A percentile compares a stretch with the other conserved stretches of the same genome.
Evolutionary conservation across 805 yeast species (phyloP).

Genomic region (Cyberlindnera maclurae): DNA sequence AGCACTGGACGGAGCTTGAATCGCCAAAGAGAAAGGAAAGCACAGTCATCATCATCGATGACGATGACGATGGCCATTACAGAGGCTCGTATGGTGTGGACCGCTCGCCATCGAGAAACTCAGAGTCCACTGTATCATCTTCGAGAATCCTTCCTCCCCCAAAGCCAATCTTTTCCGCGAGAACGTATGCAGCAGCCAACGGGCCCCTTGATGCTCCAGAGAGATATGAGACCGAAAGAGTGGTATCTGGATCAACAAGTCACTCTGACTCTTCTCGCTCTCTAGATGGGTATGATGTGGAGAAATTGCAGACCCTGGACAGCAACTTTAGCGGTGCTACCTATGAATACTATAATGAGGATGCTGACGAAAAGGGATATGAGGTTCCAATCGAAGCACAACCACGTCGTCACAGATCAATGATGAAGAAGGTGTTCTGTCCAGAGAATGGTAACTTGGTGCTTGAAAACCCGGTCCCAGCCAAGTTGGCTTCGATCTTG

Average conservation of each 20-base stretch:
- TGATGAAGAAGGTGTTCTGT: conserved; percentile 58
- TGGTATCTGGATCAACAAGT: conserved; percentile 23
- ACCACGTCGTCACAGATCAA: conserved; percentile 62
- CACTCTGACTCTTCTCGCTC: conserved; percentile 4
- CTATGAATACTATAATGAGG: conserved; percentile 25
- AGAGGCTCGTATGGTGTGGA: conserved; percentile 13
- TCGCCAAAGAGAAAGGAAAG: conserved; percentile 60
- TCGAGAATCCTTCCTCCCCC: conserved; percentile 50
- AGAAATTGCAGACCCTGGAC: conserved; percentile 14
- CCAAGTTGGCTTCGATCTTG: conserved; percentile 74
- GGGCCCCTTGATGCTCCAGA: conserved; percentile 7
- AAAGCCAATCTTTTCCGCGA: conserved; percentile 58
- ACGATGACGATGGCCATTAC: conserved; percentile 23
- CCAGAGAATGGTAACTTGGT: conserved; percentile 79
- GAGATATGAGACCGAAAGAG: conserved; percentile 22
- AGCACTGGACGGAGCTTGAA: conserved; percentile 59
- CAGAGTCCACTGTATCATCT: conserved; percentile 26
- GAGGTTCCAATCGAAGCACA: conserved; percentile 27
- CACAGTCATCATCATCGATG: conserved; percentile 41
- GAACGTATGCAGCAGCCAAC: conserved; percentile 55
- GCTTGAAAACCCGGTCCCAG: conserved; percentile 90
- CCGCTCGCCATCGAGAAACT: conserved; percentile 32
- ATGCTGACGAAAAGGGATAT: conserved; percentile 38
- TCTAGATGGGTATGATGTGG: conserved; percentile 8
- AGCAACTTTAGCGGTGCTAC: conserved; percentile 29